phyloP scores from a whole-genome alignment of 805 yeast species.

The Torulaspora maleeae region DNA sequence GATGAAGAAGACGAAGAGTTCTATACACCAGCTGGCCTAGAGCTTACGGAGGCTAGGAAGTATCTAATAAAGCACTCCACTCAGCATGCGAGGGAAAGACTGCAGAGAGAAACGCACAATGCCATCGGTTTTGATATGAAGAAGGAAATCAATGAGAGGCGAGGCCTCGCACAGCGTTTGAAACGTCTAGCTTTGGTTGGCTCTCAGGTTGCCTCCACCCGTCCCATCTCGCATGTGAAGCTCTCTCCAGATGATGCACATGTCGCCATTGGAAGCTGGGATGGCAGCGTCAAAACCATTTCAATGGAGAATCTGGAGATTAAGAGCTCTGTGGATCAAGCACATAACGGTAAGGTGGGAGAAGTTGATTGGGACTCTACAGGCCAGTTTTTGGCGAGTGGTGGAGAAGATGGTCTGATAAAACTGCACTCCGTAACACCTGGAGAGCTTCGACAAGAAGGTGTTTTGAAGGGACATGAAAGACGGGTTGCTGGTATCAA shows the following conservation, averaged over 20 bases:
- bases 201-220: conserved; percentile 61
- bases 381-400: conserved; percentile 36
- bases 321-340: conserved; percentile 14
- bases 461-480: conserved; percentile 42
- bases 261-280: conserved; percentile 78
- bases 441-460: conserved; percentile 21
- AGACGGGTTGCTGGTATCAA: conserved; percentile 55
- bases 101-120: conserved; percentile 33
- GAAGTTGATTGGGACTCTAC: conserved; percentile 61
- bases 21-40: conserved; percentile 70
- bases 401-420: conserved; percentile 46
- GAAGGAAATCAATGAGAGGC: conserved; percentile 44
- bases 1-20: conserved; percentile 71
- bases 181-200: conserved; percentile 47
- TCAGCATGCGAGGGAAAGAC: conserved; percentile 41
- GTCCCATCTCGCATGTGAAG: conserved; percentile 63
- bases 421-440: conserved; percentile 34
- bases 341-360: conserved; percentile 57
- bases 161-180: conserved; percentile 39
- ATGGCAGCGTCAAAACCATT: conserved; percentile 60
- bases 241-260: conserved; percentile 38
- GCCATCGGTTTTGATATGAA: conserved; percentile 37
- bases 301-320: conserved; percentile 38
- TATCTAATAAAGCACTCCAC: conserved; percentile 51
- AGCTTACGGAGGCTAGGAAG: conserved; percentile 49